Conservation (phyloP, 2,329 filamentous ascomycete genomes). For the Samsoniella hepiali region DNA sequence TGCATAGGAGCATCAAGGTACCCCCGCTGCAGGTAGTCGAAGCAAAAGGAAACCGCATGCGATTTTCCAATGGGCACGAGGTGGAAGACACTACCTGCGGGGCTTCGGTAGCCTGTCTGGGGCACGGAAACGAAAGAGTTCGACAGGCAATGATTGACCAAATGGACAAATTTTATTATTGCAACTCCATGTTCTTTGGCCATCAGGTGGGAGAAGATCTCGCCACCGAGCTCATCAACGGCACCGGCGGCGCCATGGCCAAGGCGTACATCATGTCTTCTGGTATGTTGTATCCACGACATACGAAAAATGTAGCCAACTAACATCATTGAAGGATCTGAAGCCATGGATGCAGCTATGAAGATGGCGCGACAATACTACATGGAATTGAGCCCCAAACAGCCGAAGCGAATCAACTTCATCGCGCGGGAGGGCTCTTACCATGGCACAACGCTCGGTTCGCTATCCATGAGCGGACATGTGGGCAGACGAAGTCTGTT, state of each 20-base stretch:
- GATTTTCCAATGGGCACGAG: conserved; percentile 6
- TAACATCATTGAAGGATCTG: conserved; percentile 43
- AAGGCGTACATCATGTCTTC: conserved; percentile 35
- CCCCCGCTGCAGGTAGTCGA: conserved; percentile 38
- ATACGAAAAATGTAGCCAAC: background rate
- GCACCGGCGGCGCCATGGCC: conserved; percentile 33
- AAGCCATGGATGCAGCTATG: conserved; percentile 43
- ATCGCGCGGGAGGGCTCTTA: conserved; percentile 67
- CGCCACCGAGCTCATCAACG: conserved; percentile 27
- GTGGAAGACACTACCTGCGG: conserved; percentile 15
- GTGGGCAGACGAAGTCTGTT: conserved; percentile 56
- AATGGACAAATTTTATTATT: conserved; percentile 18
- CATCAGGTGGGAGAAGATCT: conserved; percentile 24
- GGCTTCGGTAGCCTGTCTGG: conserved; percentile 13
- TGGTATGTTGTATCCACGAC: conserved; percentile 25
- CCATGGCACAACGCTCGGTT: conserved; percentile 68
- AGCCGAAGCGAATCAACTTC: conserved; percentile 58
- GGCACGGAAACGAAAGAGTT: conserved; percentile 11
- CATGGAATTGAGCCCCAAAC: conserved; percentile 39
- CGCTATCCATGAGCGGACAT: conserved; percentile 63
- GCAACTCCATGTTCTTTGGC: conserved; percentile 24
- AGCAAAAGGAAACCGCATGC: conserved; percentile 30
- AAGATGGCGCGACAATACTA: conserved; percentile 47
- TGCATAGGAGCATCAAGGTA: conserved; percentile 12
- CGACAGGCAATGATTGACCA: conserved; percentile 39